A percentile compares a stretch with the other conserved stretches of the same genome.
These are phyloP conservation scores for Solanum chilense DNA, from an alignment of 257 asterid species.

Conservation along the genomic window DNA sequence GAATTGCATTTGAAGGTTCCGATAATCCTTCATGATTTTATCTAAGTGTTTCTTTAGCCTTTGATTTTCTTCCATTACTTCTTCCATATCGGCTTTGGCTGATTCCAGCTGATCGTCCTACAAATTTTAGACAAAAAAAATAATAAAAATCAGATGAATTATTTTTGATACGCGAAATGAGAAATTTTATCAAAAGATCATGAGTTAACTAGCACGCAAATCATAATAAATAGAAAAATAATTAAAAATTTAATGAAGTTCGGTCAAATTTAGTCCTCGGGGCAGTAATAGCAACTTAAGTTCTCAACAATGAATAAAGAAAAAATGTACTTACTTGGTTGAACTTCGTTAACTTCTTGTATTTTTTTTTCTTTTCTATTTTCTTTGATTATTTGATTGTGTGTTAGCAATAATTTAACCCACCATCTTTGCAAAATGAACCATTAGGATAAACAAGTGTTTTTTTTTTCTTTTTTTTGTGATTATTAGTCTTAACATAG, in stretches of 20 bases:
- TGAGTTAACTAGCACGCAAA: not conserved
- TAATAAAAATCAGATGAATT: not conserved
- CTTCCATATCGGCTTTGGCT: conserved; percentile 61
- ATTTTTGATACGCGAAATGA: not conserved
- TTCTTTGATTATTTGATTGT: too few species aligned
- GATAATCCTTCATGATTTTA: conserved; percentile 54
- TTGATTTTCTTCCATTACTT: conserved; percentile 75
- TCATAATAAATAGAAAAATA: not conserved
- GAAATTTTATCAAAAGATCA: not conserved
- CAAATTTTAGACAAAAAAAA: not conserved
- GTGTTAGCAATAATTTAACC: too few species aligned
- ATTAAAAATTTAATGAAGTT: not conserved
- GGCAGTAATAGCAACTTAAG: not conserved
- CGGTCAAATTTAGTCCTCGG: not conserved
- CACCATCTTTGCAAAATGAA: not conserved
- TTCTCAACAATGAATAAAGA: not conserved
- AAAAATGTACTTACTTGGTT: not conserved
- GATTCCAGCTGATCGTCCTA: conserved; percentile 44
- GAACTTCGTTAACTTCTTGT: not conserved
- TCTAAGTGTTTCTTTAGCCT: conserved; percentile 49
- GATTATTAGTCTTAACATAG: not conserved
- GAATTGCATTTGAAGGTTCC: conserved; percentile 59
- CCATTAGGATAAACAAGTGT: not conserved
- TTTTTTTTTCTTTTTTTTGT: not conserved
- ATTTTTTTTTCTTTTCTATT: not conserved